Conservation (phyloP, 495 filamentous ascomycete species). For the Parathielavia hyrcaniae region DNA sequence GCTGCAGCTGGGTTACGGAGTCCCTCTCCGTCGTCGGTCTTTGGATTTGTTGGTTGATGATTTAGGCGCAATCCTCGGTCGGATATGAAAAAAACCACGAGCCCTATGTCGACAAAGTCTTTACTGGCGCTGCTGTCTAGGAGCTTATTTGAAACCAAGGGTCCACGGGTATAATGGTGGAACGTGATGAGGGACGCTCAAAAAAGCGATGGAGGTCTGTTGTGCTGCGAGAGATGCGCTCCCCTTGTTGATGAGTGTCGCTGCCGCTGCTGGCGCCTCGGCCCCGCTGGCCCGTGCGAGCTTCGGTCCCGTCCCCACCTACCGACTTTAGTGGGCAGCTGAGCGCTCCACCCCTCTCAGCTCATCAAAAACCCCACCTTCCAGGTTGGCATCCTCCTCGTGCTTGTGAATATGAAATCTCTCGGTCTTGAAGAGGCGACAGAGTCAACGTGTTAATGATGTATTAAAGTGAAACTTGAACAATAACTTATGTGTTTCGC, state of each 20-base stretch:
- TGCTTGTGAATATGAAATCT: too few relatives aligned
- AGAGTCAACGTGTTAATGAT: too few relatives aligned
- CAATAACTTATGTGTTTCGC: too few relatives aligned
- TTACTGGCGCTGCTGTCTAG: not conserved
- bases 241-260: not conserved
- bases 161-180: slow-evolving; percentile 1
- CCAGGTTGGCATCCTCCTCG: too few relatives aligned
- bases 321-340: slow-evolving; percentile 8
- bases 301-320: too few relatives aligned
- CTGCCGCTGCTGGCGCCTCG: too few relatives aligned
- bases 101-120: not conserved
- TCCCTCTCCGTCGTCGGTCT: too few relatives aligned
- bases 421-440: too few relatives aligned
- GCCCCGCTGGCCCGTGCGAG: slow-evolving; percentile 14
- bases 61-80: not conserved
- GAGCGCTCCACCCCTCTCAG: slow-evolving; percentile 1
- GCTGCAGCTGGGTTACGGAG: slow-evolving; percentile 5
- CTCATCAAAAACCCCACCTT: too few relatives aligned
- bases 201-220: not conserved
- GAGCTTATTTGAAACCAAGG: slow-evolving; percentile 7
- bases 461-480: too few relatives aligned
- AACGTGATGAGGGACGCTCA: slow-evolving; percentile 1
- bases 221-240: slow-evolving; percentile 11
- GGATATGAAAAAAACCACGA: not conserved
- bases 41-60: slow-evolving; percentile 3